Evolutionary conservation across 1,284 basidiomycete genomes (phyloP).

Genomic region (Meripilus lineatus): DNA sequence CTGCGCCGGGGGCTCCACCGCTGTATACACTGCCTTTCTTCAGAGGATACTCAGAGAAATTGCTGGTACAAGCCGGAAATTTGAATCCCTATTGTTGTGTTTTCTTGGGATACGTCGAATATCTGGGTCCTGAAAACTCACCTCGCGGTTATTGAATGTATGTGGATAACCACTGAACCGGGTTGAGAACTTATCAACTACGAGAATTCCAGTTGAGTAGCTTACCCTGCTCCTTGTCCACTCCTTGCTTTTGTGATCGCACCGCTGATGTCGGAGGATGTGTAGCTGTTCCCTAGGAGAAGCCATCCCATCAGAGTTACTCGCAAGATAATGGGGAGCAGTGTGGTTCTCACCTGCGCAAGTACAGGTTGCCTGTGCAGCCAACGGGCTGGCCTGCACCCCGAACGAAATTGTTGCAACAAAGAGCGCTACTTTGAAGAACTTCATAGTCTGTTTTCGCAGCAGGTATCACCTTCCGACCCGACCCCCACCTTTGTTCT

Average conservation of each 20-base stretch:
- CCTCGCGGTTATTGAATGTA: slow-evolving; percentile 23
- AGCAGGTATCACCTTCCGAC: too few species aligned
- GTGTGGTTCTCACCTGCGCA: slow-evolving; percentile 16
- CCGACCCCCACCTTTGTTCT: too few species aligned
- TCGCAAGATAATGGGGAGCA: not conserved
- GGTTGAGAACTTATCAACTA: not conserved
- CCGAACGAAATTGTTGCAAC: too few species aligned
- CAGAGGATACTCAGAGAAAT: slow-evolving; percentile 33
- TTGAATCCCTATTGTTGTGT: slow-evolving; percentile 18
- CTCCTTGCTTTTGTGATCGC: slow-evolving; percentile 16
- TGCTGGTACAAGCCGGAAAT: slow-evolving; percentile 24
- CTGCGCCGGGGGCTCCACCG: slow-evolving; percentile 33
- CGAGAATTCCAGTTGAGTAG: too few species aligned
- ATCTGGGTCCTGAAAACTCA: slow-evolving; percentile 1
- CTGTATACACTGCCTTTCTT: slow-evolving; percentile 26
- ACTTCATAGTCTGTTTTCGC: too few species aligned
- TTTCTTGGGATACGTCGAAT: not conserved
- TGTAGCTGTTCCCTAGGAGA: slow-evolving; percentile 10
- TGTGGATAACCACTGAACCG: slow-evolving; percentile 22
- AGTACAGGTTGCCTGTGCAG: slow-evolving; percentile 17
- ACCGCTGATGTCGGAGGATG: slow-evolving; percentile 14
- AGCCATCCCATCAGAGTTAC: not conserved
- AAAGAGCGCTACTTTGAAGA: too few species aligned
- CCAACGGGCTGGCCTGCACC: too few species aligned
- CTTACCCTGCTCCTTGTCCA: slow-evolving; percentile 18